These are phyloP conservation scores for Fremontodendron californicum DNA, from an alignment of 345 rosid genomes.

Conservation along the genomic window DNA sequence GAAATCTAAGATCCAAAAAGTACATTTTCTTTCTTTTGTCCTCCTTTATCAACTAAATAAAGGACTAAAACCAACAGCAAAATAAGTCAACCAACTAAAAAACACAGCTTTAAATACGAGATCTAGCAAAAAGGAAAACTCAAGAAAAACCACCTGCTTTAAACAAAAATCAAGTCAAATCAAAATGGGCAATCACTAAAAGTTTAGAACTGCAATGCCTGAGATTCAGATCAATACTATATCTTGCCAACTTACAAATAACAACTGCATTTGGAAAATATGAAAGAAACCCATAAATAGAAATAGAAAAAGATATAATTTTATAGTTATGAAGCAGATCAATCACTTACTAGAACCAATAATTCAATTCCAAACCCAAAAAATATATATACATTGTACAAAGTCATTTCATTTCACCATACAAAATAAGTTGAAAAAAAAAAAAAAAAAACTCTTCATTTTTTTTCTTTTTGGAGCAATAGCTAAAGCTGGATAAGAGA, in stretches of 20 bases:
- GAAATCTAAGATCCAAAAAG: not conserved
- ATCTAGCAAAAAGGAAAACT: not conserved
- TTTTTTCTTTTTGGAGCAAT: not conserved
- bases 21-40: not conserved
- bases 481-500: not conserved
- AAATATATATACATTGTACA: slow-evolving; percentile 1
- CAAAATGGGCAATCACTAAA: slow-evolving; percentile 2
- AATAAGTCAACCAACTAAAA: not conserved
- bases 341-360: not conserved
- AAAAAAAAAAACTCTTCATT: not conserved
- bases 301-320: not conserved
- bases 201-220: slow-evolving; percentile 5
- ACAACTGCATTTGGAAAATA: slow-evolving; percentile 8
- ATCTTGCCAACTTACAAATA: not conserved
- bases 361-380: not conserved
- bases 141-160: not conserved
- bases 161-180: slow-evolving; percentile 20
- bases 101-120: not conserved
- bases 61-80: not conserved
- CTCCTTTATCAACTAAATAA: not conserved
- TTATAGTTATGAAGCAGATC: slow-evolving; percentile 21
- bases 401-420: not conserved
- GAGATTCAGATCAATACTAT: not conserved
- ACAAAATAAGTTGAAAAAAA: not conserved
- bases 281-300: not conserved